phyloP scores from a whole-genome alignment of 73 alveolate genomes.

The Paramecium tetraurelia region DNA sequence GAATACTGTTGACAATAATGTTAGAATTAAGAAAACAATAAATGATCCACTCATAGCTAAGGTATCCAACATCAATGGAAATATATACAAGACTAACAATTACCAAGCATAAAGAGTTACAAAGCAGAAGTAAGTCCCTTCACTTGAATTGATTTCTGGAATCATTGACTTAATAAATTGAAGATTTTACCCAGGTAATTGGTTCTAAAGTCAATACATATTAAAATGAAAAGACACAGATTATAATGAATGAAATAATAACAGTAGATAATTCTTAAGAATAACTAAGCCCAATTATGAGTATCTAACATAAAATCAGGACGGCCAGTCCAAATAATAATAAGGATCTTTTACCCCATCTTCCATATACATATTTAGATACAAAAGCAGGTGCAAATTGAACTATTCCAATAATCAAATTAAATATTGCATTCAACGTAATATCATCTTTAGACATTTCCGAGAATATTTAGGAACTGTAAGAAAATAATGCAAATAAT shows the following conservation, averaged over 20 bases:
- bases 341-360: neutral
- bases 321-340: neutral
- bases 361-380: neutral
- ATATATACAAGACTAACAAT: neutral
- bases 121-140: conserved; percentile 4
- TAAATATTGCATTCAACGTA: neutral
- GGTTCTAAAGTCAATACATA: neutral
- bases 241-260: neutral
- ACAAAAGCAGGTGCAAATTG: neutral
- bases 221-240: neutral
- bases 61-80: neutral
- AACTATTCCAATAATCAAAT: neutral
- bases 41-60: neutral
- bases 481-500: neutral
- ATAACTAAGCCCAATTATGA: neutral
- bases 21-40: neutral
- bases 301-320: neutral
- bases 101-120: neutral
- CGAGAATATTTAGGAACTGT: neutral
- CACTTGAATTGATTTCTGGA: neutral
- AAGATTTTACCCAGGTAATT: neutral
- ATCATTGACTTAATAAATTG: neutral
- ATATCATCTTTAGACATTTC: neutral
- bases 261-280: neutral
- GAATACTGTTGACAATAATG: neutral